Base-by-base conservation (phyloP, 139 green algal genomes). In the Nannochloris sp. region DNA sequence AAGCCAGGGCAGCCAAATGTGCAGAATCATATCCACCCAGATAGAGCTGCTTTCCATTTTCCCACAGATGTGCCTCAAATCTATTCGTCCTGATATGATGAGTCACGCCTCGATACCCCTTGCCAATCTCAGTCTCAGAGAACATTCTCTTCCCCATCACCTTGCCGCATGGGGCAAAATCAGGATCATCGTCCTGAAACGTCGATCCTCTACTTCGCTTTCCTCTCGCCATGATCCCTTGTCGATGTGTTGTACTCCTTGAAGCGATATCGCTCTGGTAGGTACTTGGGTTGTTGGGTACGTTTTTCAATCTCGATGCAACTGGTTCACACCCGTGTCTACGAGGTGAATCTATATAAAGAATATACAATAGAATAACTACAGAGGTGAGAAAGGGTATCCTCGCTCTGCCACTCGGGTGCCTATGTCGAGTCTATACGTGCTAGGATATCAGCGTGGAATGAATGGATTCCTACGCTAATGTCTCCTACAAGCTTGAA, bases 41-140 rank as follows among this genome's bases (percentile, higher is more conserved):
- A 23, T 69, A 69, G 23, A 69, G n/a, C 50, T 69, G 63, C n/a
- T 59, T 59, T 11, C 50, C 50, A 49, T 66, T 66, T 5, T 66
- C 36, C 60, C 60, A 66, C 10, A 66, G 14, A 16, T 59, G 29
- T n/a, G 50, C 63, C 29, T 69, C 63, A 29, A 58, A 59, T 31
- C 63, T 46, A n/a, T 69, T 63, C n/a, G 63, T 69, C 25, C 63
- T 28, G 25, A 69, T 59, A 26, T 69, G 63, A 55, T 51, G 50
- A 17, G 63, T 69, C 13, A 69, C 63, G 28, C 63, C 63, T 36
- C 50, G 30, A 23, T 61, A 69, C 29, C 17, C 50, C n/a, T 59
- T 25, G 2, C 17, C 50, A 30, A 28, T 9, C 14, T 28, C 28
- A 37, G 6, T 2, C 50, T 59, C 50, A 10, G 50, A 17, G n/a